Evolutionary conservation across 441 rosid species (phyloP).

Genomic region (Lepidium campestre): DNA sequence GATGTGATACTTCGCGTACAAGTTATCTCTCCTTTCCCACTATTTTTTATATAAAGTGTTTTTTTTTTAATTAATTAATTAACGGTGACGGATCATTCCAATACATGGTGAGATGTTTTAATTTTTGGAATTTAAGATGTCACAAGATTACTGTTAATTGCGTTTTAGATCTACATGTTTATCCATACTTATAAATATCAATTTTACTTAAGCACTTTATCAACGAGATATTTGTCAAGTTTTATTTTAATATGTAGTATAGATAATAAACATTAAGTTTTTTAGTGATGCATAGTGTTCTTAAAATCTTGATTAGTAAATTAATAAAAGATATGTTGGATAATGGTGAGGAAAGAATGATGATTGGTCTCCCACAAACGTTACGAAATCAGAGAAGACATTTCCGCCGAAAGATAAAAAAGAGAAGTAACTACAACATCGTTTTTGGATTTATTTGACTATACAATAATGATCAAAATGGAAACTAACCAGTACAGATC

Average conservation of each 20-base stretch:
- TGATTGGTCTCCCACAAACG: constrained; percentile 8
- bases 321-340: not conserved
- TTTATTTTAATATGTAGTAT: not conserved
- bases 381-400: constrained; percentile 8
- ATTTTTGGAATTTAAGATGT: not conserved
- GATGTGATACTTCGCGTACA: constrained; percentile 22
- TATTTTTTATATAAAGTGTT: too few species aligned
- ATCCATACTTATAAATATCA: too few species aligned
- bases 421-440: too few species aligned
- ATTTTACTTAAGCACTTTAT: not conserved
- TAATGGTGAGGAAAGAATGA: not conserved
- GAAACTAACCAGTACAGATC: too few species aligned
- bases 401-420: too few species aligned
- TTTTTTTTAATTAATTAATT: too few species aligned
- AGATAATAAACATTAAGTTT: not conserved
- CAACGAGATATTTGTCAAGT: not conserved
- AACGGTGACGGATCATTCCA: not conserved
- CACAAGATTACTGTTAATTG: not conserved
- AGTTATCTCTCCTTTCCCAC: constrained; percentile 21
- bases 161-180: not conserved
- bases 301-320: not conserved
- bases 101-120: not conserved
- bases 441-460: too few species aligned
- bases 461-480: too few species aligned
- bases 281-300: not conserved